A percentile compares a stretch with the other conserved stretches of the same genome.
Evolutionary conservation across 495 filamentous ascomycete species (phyloP).

Genomic region (Darksidea phi): DNA sequence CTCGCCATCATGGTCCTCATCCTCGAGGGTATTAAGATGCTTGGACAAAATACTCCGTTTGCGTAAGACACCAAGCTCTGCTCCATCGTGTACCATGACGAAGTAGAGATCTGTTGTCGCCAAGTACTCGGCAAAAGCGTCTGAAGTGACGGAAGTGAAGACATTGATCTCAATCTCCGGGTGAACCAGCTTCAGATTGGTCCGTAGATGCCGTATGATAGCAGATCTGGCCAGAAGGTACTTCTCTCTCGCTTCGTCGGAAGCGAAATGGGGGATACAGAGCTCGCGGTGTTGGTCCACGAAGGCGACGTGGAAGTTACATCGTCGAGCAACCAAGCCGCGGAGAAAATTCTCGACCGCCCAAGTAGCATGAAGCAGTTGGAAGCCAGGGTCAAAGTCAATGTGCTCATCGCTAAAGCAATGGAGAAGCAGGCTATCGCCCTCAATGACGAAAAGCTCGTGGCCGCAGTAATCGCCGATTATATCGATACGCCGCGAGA

Average conservation of each 20-base stretch:
- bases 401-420: constrained; percentile 59
- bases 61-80: constrained; percentile 13
- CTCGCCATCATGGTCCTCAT: constrained; percentile 10
- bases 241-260: constrained; percentile 42
- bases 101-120: constrained; percentile 56
- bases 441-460: constrained; percentile 70
- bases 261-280: constrained; percentile 45
- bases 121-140: constrained; percentile 56
- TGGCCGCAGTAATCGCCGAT: constrained; percentile 73
- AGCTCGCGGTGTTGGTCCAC: constrained; percentile 54
- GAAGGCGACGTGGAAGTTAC: constrained; percentile 68
- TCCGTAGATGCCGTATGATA: constrained; percentile 61
- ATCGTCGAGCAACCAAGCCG: constrained; percentile 59
- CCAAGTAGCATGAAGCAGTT: constrained; percentile 69
- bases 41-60: constrained; percentile 6
- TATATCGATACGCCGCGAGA: constrained; percentile 52
- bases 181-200: constrained; percentile 38
- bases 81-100: constrained; percentile 68
- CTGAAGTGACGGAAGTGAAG: constrained; percentile 50
- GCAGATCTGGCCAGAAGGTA: constrained; percentile 61
- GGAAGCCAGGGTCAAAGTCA: constrained; percentile 68
- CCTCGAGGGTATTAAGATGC: constrained; percentile 9
- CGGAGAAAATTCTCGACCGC: constrained; percentile 63
- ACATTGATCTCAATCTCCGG: constrained; percentile 45
- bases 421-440: constrained; percentile 65